These are phyloP conservation scores for Curvularia verruculosa DNA, from an alignment of 2,329 filamentous ascomycete genomes.

Conservation along the genomic window DNA sequence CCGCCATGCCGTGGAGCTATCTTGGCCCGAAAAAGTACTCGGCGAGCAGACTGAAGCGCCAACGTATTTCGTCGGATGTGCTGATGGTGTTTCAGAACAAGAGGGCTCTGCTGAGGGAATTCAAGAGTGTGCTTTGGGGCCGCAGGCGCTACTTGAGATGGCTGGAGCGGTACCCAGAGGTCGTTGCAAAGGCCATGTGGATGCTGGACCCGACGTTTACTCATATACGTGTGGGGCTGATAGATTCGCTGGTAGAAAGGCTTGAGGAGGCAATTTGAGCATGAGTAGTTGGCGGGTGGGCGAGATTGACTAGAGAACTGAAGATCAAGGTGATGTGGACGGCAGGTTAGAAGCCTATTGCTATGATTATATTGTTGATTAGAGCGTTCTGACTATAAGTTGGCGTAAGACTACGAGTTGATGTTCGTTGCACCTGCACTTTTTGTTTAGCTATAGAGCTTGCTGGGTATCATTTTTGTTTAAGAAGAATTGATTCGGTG, in stretches of 20 bases:
- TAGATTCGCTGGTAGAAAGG: background rate
- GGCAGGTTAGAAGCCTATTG: background rate
- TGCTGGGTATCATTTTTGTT: background rate
- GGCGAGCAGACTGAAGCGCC: background rate
- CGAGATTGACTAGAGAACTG: background rate
- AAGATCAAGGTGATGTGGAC: background rate
- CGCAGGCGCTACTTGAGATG: background rate
- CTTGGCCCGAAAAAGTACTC: background rate
- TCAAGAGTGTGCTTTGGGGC: background rate
- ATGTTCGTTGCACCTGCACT: background rate
- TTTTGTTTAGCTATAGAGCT: background rate
- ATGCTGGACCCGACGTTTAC: background rate
- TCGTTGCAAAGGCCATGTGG: background rate
- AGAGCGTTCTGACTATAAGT: background rate
- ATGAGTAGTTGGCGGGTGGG: too few relatives aligned
- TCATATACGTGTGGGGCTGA: background rate
- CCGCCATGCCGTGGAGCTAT: background rate
- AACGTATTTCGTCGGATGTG: background rate
- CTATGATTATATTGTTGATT: background rate
- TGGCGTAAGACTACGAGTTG: background rate
- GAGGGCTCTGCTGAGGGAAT: background rate
- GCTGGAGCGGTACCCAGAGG: background rate
- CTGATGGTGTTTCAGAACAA: slow-evolving; percentile 1
- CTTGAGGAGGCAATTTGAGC: background rate
- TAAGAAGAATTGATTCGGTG: background rate